A percentile compares a stretch with the other conserved stretches of the same genome.
These are phyloP conservation scores for Moesziomyces sp. DNA, from an alignment of 1,284 basidiomycete genomes.

Conservation along the genomic window DNA sequence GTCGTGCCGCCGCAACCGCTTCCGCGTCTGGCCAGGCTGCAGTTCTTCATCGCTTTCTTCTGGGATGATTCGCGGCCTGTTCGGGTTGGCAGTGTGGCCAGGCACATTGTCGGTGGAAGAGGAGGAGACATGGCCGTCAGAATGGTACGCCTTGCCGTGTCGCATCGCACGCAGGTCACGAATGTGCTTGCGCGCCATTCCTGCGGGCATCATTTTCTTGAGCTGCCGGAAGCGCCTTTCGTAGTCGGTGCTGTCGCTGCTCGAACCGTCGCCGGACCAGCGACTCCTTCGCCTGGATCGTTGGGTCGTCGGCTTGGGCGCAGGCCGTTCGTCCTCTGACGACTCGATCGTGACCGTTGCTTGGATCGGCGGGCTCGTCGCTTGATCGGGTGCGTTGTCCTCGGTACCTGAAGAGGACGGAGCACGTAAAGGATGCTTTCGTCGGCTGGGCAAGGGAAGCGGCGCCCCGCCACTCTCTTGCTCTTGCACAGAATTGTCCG, in stretches of 20 bases:
- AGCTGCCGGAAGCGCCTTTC: constrained; percentile 61
- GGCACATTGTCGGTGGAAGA: constrained; percentile 19
- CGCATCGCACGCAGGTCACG: constrained; percentile 64
- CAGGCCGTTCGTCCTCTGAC: constrained; percentile 34
- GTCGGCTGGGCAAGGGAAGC: constrained; percentile 8
- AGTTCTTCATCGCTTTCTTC: constrained; percentile 20
- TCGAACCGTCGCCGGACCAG: constrained; percentile 40
- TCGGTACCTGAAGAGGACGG: constrained; percentile 18
- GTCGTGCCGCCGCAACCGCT: constrained; percentile 36
- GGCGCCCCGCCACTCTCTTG: constrained; percentile 17
- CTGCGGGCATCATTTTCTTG: constrained; percentile 64
- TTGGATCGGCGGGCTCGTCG: background rate
- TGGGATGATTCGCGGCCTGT: too few species aligned
- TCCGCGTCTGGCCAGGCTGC: constrained; percentile 52
- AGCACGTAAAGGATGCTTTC: constrained; percentile 23
- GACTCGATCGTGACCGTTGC: constrained; percentile 24
- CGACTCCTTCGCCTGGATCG: constrained; percentile 34
- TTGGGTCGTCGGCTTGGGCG: background rate
- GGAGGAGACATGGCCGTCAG: constrained; percentile 48
- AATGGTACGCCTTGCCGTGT: constrained; percentile 60
- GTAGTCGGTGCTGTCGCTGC: constrained; percentile 60
- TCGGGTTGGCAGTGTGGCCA: too few species aligned
- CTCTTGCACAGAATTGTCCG: constrained; percentile 3
- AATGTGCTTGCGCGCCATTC: constrained; percentile 62
- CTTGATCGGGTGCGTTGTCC: background rate